Base-by-base conservation (phyloP, 192 early-diverging fungal genomes). In the Thoreauomyces humboldtii region DNA sequence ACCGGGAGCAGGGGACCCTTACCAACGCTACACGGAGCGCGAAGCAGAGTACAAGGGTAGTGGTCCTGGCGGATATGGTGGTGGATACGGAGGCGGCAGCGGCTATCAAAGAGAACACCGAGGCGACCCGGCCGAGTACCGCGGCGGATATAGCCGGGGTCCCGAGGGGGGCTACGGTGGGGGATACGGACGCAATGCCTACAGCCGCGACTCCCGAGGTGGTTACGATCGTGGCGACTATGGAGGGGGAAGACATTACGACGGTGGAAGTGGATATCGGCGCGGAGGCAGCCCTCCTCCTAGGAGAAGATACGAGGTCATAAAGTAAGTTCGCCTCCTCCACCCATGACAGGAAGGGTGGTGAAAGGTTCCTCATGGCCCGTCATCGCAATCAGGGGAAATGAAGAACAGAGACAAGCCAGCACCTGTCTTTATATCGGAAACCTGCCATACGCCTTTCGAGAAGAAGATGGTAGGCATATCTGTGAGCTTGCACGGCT, bases 401-500 rank as follows among this genome's bases (percentile, higher is more conserved):
- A 66, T 45, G 89, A 91, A 42, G 78, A 81, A 48, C 86, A 89
- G 61, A 72, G 89, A 29, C 56, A 79, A 33, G 78, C 71, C 1
- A 82, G 83, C 5, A 86, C 75, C 32, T 86, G 85, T 12, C 63
- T 91, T 17, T 91, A 83, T 56, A 81, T 88, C 29, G 89, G 89
- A 55, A 91, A 90, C 56, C 76, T 91, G 57, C 89, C 89, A 9
- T 91, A 91, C 59, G 75, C 71, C 44, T 91, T 82, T 61, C 77
- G 73, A 31, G 89, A 91, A 47, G 73, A 72, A 19, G 89, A 91
- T 63, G 69, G 74, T 76, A 56, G 19, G 62, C 34, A 41, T 12
- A 12, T 52, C 3, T 52, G n/a, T n/a, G n/a, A n/a, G n/a, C n/a
- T n/a, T n/a, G n/a, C n/a, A n/a, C n/a, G n/a, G n/a, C n/a, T n/a